A percentile compares a stretch with the other conserved stretches of the same genome.
phyloP scores from a whole-genome alignment of 257 asterid genomes.

The Scutellaria minor region DNA sequence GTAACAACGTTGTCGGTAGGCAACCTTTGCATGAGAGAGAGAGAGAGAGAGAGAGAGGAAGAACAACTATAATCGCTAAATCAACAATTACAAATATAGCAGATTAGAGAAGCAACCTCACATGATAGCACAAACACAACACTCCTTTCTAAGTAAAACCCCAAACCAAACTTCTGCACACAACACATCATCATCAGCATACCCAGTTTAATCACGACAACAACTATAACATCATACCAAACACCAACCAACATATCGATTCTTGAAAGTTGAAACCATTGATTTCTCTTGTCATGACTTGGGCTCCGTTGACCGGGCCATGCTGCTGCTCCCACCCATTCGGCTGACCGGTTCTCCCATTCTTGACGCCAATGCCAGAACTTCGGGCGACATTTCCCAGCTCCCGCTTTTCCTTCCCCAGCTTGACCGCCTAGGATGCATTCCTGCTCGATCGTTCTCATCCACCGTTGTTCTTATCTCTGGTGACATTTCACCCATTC shows the following conservation, averaged over 20 bases:
- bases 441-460: conserved; percentile 83
- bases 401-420: conserved; percentile 98
- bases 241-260: conserved; percentile 31
- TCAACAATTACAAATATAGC: conserved; percentile 49
- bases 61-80: conserved; percentile 37
- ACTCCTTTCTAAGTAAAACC: conserved; percentile 39
- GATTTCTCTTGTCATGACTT: conserved; percentile 33
- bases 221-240: conserved; percentile 33
- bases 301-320: conserved; percentile 45
- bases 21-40: background rate
- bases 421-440: conserved; percentile 78
- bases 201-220: conserved; percentile 40
- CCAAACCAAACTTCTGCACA: conserved; percentile 43
- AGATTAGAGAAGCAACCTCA: conserved; percentile 39
- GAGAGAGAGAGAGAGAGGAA: background rate
- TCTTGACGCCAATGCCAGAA: conserved; percentile 86
- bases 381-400: conserved; percentile 99
- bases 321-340: conserved; percentile 64
- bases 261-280: conserved; percentile 1
- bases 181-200: conserved; percentile 36
- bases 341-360: conserved; percentile 67
- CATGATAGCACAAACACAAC: conserved; percentile 37
- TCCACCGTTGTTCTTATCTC: conserved; percentile 86
- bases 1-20: conserved; percentile 12
- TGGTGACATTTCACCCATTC: conserved; percentile 63